Conservation (phyloP, 257 asterid genomes). For the Solanum ossicruentum region DNA sequence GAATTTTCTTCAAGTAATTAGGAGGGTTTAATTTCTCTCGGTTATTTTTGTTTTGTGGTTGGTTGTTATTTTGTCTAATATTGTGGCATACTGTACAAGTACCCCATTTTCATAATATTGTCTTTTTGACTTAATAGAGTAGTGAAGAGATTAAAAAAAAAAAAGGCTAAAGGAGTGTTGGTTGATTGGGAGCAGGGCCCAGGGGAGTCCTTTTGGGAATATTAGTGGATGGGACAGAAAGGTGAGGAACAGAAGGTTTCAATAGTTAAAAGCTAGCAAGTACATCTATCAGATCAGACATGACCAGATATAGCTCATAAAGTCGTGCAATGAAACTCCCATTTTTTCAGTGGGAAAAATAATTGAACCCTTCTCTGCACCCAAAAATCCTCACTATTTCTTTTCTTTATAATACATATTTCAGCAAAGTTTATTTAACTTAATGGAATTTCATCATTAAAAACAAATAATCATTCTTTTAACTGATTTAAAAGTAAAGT, state of each 20-base stretch:
- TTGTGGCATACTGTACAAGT: background rate
- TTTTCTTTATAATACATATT: background rate
- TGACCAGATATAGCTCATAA: conserved; percentile 48
- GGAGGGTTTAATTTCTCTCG: background rate
- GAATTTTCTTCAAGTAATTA: background rate
- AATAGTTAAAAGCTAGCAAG: conserved; percentile 29
- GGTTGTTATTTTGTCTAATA: background rate
- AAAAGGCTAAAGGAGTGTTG: background rate
- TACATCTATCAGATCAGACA: conserved; percentile 23
- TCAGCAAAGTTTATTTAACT: background rate
- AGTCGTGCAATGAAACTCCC: conserved; percentile 42
- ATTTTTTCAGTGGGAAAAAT: conserved; percentile 24
- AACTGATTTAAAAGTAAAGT: no score
- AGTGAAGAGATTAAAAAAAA: conserved; percentile 1
- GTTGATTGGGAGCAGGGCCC: conserved; percentile 23
- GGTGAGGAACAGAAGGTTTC: conserved; percentile 72
- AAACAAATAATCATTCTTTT: background rate
- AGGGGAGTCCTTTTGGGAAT: conserved; percentile 24
- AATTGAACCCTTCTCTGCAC: background rate
- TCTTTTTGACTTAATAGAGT: conserved; percentile 5
- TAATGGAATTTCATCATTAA: background rate
- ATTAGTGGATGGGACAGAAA: conserved; percentile 76
- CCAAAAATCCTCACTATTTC: background rate
- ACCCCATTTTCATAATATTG: background rate
- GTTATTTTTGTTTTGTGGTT: background rate